Evolutionary conservation across 352 stramenopile genomes (phyloP).

Genomic region (Saprolegnia parasitica): DNA sequence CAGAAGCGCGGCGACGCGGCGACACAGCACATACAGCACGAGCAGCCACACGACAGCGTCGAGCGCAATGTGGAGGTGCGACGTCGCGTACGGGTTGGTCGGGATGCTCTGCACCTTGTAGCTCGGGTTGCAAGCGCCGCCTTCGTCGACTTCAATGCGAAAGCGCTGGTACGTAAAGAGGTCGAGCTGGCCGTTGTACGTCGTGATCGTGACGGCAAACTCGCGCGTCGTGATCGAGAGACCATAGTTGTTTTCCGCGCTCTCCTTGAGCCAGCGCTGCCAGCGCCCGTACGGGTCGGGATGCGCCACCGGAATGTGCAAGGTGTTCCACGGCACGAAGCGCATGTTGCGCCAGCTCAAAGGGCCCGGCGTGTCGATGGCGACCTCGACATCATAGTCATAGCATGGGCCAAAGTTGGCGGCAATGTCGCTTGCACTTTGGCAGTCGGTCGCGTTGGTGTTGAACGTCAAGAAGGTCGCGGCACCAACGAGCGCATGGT

Average conservation of each 20-base stretch:
- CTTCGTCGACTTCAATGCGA: constrained; percentile 8
- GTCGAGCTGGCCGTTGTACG: constrained; percentile 13
- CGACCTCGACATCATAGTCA: neutral
- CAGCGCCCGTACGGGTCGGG: constrained; percentile 1
- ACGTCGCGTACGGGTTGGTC: constrained; percentile 9
- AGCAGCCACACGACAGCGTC: neutral
- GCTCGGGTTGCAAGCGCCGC: neutral
- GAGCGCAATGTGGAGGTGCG: neutral
- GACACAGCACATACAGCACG: neutral
- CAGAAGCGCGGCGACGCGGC: neutral
- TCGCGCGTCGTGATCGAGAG: constrained; percentile 7
- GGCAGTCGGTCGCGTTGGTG: neutral
- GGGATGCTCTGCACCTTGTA: constrained; percentile 3
- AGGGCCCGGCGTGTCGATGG: neutral
- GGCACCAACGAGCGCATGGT: neutral
- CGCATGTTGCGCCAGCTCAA: neutral
- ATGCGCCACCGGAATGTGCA: neutral
- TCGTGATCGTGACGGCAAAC: constrained; percentile 4
- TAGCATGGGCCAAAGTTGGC: neutral
- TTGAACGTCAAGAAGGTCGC: constrained; percentile 1
- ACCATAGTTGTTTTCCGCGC: neutral
- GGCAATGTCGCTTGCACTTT: neutral
- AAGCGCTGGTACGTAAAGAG: constrained; percentile 11
- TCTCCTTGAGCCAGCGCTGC: neutral
- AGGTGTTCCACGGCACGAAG: neutral